phyloP scores from a whole-genome alignment of 495 filamentous ascomycete species.

The Aspergillus coremiiformis region DNA sequence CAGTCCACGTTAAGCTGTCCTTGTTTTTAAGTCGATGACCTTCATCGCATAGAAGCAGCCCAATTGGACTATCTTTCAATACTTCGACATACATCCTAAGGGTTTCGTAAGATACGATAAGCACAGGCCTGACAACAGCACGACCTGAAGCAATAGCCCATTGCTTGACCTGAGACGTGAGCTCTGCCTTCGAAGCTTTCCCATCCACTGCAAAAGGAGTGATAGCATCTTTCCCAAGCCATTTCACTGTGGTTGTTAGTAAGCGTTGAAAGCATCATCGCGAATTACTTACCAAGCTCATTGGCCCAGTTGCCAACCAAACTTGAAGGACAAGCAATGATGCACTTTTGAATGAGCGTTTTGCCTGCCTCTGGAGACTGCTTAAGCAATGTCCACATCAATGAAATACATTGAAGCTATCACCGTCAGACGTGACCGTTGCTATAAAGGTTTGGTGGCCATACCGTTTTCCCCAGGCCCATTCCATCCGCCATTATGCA shows the following conservation, averaged over 20 bases:
- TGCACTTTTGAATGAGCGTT: conserved; percentile 89
- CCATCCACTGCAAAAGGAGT: conserved; percentile 95
- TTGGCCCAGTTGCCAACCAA: conserved; percentile 98
- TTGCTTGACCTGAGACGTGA: conserved; percentile 82
- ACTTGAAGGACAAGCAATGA: conserved; percentile 97
- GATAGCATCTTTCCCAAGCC: conserved; percentile 87
- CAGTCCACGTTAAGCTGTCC: conserved; percentile 88
- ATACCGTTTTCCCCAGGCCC: conserved; percentile 91
- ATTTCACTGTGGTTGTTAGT: conserved; percentile 56
- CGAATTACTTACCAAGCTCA: conserved; percentile 48
- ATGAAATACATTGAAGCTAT: conserved; percentile 63
- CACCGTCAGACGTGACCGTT: conserved; percentile 28
- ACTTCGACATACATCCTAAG: conserved; percentile 86
- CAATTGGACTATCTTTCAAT: conserved; percentile 78
- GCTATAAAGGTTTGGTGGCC: neutral
- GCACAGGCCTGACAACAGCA: conserved; percentile 85
- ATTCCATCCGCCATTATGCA: conserved; percentile 99
- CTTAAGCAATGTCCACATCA: conserved; percentile 95
- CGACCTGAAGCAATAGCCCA: conserved; percentile 89
- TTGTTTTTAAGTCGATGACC: conserved; percentile 98
- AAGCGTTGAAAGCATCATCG: neutral
- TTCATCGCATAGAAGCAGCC: conserved; percentile 94
- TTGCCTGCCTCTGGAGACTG: conserved; percentile 94
- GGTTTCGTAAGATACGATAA: conserved; percentile 99
- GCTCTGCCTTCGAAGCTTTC: conserved; percentile 89